Conservation (phyloP, 192 early-diverging fungal species). For the Funneliformis geosporum region DNA sequence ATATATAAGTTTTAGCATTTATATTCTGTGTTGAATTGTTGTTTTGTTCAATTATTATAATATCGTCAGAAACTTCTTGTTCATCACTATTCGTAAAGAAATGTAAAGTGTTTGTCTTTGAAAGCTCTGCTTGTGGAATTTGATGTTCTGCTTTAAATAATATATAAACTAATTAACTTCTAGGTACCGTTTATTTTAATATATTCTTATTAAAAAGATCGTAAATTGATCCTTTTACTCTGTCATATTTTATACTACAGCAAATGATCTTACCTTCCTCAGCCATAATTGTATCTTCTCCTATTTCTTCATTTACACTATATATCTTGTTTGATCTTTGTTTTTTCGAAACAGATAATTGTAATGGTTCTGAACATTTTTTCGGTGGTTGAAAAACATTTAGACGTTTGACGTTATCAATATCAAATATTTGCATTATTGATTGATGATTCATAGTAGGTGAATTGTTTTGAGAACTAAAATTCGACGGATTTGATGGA, state of each 20-base stretch:
- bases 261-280: not conserved
- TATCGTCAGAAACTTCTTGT: not conserved
- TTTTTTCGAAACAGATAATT: constrained; percentile 19
- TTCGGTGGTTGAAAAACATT: constrained; percentile 10
- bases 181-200: too few relatives aligned
- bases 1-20: too few relatives aligned
- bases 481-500: not conserved
- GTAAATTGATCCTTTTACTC: not conserved
- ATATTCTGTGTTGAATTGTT: not conserved
- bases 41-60: not conserved
- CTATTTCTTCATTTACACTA: not conserved
- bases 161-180: too few relatives aligned
- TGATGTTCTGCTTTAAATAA: not conserved
- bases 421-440: not conserved
- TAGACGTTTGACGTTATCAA: not conserved
- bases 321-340: not conserved
- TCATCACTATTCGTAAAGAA: too few relatives aligned
- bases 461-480: not conserved
- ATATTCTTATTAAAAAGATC: too few relatives aligned
- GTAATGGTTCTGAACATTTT: not conserved
- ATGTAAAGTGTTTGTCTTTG: not conserved
- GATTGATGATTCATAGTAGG: not conserved
- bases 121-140: not conserved
- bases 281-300: not conserved
- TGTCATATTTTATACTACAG: not conserved